Evolutionary conservation across 805 yeast species (phyloP).

Genomic region (Sugiyamaella qingdaonensis): DNA sequence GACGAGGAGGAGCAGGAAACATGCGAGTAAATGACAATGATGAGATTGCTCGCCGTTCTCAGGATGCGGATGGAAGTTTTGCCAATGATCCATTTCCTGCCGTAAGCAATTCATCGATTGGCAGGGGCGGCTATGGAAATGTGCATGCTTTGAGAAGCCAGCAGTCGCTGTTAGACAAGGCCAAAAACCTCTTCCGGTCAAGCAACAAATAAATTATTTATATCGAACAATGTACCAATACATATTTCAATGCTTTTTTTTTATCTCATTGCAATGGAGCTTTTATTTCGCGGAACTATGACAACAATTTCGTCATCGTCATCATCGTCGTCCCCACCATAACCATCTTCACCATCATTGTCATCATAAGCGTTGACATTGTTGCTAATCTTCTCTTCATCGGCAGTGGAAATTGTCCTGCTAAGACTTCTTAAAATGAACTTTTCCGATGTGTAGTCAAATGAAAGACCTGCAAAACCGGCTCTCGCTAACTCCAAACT

Average conservation of each 20-base stretch:
- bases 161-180: constrained; percentile 43
- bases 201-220: constrained; percentile 3
- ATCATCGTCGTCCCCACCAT: constrained; percentile 7
- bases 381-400: too few relatives aligned
- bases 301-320: constrained; percentile 13
- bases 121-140: constrained; percentile 67
- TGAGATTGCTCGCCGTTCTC: constrained; percentile 54
- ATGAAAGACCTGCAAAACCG: background rate
- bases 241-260: background rate
- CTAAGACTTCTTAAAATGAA: background rate
- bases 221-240: background rate
- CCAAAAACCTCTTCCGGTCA: constrained; percentile 40
- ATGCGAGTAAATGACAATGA: constrained; percentile 60
- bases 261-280: background rate
- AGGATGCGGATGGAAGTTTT: constrained; percentile 54
- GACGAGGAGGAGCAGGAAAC: constrained; percentile 77
- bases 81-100: constrained; percentile 45
- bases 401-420: too few relatives aligned
- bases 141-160: constrained; percentile 34
- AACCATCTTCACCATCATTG: background rate
- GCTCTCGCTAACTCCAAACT: constrained; percentile 11
- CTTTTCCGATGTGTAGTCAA: background rate
- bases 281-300: background rate
- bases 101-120: constrained; percentile 38
- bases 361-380: too few relatives aligned